A percentile compares a stretch with the other conserved stretches of the same genome.
phyloP scores from a whole-genome alignment of 2,329 filamentous ascomycete species.

The Penicillium psychrosexuale region DNA sequence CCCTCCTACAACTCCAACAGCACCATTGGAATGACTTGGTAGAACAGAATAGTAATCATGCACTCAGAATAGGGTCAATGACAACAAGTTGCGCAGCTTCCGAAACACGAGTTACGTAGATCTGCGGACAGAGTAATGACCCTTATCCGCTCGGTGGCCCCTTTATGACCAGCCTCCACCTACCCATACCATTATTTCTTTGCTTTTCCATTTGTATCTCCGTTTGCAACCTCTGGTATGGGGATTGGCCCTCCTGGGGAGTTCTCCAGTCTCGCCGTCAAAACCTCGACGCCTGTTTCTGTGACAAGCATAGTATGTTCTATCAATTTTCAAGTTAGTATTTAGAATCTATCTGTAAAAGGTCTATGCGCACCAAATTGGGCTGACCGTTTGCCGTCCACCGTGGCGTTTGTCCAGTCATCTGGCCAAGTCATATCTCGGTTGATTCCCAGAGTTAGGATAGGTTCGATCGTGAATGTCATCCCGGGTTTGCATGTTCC shows the following conservation, averaged over 20 bases:
- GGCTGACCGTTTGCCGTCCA: conserved; percentile 81
- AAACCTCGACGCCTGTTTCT: conserved; percentile 69
- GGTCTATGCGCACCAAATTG: conserved; percentile 61
- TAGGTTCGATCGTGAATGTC: conserved; percentile 96
- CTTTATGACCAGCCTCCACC: background rate
- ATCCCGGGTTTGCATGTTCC: conserved; percentile 86
- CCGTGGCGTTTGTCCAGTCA: conserved; percentile 89
- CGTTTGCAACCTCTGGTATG: conserved; percentile 43
- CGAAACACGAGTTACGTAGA: too few relatives aligned
- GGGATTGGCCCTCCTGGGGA: conserved; percentile 68
- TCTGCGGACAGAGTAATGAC: too few relatives aligned
- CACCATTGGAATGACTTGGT: too few relatives aligned
- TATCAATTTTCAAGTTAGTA: conserved; percentile 13
- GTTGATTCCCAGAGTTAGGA: conserved; percentile 83
- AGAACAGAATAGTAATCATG: too few relatives aligned
- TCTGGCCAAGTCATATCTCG: conserved; percentile 91
- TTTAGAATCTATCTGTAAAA: background rate
- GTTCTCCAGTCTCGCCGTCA: conserved; percentile 65
- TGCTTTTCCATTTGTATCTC: background rate
- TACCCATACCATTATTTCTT: background rate
- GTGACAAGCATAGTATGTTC: conserved; percentile 80
- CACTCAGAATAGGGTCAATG: too few relatives aligned
- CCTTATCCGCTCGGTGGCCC: too few relatives aligned
- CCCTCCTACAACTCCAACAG: too few relatives aligned
- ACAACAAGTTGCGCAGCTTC: too few relatives aligned